A percentile compares a stretch with the other conserved stretches of the same genome.
phyloP scores from a whole-genome alignment of 352 stramenopile genomes.

The Elongisporangium undulatum region DNA sequence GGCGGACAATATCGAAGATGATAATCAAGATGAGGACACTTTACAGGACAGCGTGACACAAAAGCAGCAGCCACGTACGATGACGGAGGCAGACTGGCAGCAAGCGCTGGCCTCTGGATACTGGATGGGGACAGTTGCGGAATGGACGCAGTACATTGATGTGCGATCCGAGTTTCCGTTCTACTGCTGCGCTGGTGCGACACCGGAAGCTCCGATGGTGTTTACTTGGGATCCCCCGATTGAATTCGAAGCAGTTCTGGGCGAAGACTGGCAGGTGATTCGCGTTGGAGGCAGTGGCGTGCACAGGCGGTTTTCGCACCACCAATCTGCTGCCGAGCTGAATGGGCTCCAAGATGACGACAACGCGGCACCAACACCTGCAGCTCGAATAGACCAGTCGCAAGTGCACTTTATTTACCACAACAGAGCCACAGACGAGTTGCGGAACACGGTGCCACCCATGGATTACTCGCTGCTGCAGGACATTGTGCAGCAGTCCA shows the following conservation, averaged over 20 bases:
- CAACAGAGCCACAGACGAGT: constrained; percentile 47
- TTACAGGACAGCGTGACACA: background rate
- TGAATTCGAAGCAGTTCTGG: constrained; percentile 66
- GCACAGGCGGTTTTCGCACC: constrained; percentile 2
- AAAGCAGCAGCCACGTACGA: constrained; percentile 10
- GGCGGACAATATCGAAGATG: constrained; percentile 12
- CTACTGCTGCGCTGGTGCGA: constrained; percentile 20
- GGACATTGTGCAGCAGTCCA: constrained; percentile 69
- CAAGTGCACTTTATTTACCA: constrained; percentile 59
- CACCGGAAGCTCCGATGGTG: constrained; percentile 4
- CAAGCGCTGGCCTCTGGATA: constrained; percentile 27
- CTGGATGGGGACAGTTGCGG: constrained; percentile 52
- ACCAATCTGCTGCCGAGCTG: background rate
- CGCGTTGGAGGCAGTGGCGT: constrained; percentile 21
- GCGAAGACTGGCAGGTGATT: constrained; percentile 53
- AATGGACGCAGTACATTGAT: constrained; percentile 80
- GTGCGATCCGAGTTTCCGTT: constrained; percentile 42
- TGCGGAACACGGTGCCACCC: constrained; percentile 34
- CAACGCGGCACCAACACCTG: background rate
- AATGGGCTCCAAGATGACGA: constrained; percentile 4
- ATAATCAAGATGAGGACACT: constrained; percentile 6
- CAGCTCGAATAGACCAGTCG: background rate
- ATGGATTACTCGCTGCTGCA: constrained; percentile 61
- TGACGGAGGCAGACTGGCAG: constrained; percentile 41
- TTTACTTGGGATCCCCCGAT: constrained; percentile 61